Base-by-base conservation (phyloP, 768 basidiomycete genomes). In the Daedaleopsis nitida region DNA sequence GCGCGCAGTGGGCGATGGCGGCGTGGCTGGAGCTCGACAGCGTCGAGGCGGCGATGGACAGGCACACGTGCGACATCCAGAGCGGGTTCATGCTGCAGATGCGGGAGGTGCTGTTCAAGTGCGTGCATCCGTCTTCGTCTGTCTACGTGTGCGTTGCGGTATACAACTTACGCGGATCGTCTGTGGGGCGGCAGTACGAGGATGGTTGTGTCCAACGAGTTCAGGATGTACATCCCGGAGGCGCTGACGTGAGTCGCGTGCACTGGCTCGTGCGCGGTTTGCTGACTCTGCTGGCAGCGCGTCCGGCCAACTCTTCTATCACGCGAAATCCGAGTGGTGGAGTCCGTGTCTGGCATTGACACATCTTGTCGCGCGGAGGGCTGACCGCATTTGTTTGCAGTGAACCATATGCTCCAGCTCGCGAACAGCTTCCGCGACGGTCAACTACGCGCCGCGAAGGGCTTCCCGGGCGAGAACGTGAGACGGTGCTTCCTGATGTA, bases 21-120 rank as follows among this genome's bases (percentile, higher is more conserved):
- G 84, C 88, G 9, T 91, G 89, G 89, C 73, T 86, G 13, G 87
- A 91, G 73, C 82, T 85, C 32, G 87, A 88, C 69, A 76, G 71
- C 5, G 81, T 91, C 34, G 89, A 92, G 69, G 72, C 76, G 35
- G 81, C 83, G 24, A 71, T 91, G 57, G 80, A 88, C 65, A 73
- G 72, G 23, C 90, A 92, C 67, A 83, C 81, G 0, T 92, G 90
- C 69, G 75, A 75, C 17, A 77, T 89, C 44, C 89, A 91, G 72
- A 76, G 83, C 59, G 79, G 86, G 9, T 89, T 83, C 66, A 75
- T 91, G 21, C 90, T 82, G 65, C 83, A 86, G 56, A 88, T 86
- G 45, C 78, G 88, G 45, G 91, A 91, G 64, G 87, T 83, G 65
- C 76, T 91, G 32, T 91, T 90, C 78, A 89, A 90, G 90, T 89